Base-by-base conservation (phyloP, 257 asterid species). In the Primulina eburnea region DNA sequence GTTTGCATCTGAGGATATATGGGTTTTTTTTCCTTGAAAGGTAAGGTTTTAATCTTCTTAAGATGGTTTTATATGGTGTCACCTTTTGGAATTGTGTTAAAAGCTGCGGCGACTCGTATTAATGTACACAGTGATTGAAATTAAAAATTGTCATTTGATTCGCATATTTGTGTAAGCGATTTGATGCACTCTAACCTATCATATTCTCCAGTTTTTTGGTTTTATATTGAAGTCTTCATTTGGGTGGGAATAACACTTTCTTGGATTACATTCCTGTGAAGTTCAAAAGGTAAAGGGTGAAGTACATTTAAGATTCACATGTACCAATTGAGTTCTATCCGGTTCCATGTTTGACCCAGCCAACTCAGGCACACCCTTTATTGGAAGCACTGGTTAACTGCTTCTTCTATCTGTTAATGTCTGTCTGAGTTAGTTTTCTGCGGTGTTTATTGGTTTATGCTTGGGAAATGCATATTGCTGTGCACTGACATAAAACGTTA, bases 1-100 rank as follows among this genome's bases (percentile, higher is more conserved):
- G 59, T 60, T 58, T 4, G 68, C 72, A 64, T 34, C 35, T 2
- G 16, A 53, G 68, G 8, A 20, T 53, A 77, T 50, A 14, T 55
- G 74, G 29, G 62, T 16, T 35, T 52, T 24, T 61, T 24, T 28
- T n/a, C n/a, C 55, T 14, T 66, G 55, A 26, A 29, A 21, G 61
- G 32, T 28, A 34, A 58, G 30, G 2, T 37, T 28, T 52, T 33
- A 8, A 14, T 32, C 56, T 43, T 43, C 38, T 53, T 61, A 38
- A 5, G 47, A 67, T 32, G 50, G 65, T 59, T 26, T 62, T 38
- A 38, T 5, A 38, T 59, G 26, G 21, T 34, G 43, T 59, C 4
- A 2, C 40, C 63, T 4, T 16, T 43, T 16, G 52, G 32, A 43
- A 30, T 43, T 29, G 35, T 6, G 60, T 58, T 37, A 6, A 38